A percentile compares a stretch with the other conserved stretches of the same genome.
Evolutionary conservation across 1,139 yeast genomes (phyloP).

Genomic region (Saccharomyces hybrid): DNA sequence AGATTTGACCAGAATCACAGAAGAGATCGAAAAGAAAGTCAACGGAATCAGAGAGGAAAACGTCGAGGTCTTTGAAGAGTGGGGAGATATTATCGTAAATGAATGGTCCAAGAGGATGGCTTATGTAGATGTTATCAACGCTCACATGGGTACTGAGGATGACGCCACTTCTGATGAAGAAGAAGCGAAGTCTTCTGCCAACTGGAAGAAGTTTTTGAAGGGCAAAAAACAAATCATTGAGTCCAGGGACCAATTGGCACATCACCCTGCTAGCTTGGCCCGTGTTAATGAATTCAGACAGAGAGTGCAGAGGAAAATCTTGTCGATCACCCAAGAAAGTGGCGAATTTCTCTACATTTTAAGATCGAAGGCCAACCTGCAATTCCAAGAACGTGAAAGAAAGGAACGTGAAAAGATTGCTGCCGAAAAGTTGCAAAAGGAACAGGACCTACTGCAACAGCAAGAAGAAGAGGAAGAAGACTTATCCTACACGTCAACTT

Average conservation of each 20-base stretch:
- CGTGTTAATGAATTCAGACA: neutral
- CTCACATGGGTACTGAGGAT: neutral
- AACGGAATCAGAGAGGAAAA: constrained; percentile 45
- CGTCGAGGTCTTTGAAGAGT: constrained; percentile 61
- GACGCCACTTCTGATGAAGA: constrained; percentile 5
- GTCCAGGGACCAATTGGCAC: constrained; percentile 2
- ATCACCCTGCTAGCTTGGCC: neutral
- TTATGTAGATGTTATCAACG: constrained; percentile 21
- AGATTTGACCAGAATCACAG: constrained; percentile 34
- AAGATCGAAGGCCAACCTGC: constrained; percentile 75
- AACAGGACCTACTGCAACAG: neutral
- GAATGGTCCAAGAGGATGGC: constrained; percentile 43
- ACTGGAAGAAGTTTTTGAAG: constrained; percentile 20
- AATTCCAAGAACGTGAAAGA: constrained; percentile 63
- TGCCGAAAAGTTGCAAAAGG: neutral
- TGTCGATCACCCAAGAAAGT: constrained; percentile 39
- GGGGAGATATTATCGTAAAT: constrained; percentile 56
- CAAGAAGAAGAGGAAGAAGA: constrained; percentile 2
- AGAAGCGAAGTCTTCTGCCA: constrained; percentile 9
- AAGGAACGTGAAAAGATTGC: constrained; percentile 1
- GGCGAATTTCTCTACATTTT: constrained; percentile 63
- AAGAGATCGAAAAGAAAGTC: constrained; percentile 37
- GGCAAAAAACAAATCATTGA: constrained; percentile 20
- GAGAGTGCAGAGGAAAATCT: neutral
- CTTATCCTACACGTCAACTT: neutral